A percentile compares a stretch with the other conserved stretches of the same genome.
Conservation (phyloP, 176 grass and related monocot genomes). For the Thinopyrum elongatum region DNA sequence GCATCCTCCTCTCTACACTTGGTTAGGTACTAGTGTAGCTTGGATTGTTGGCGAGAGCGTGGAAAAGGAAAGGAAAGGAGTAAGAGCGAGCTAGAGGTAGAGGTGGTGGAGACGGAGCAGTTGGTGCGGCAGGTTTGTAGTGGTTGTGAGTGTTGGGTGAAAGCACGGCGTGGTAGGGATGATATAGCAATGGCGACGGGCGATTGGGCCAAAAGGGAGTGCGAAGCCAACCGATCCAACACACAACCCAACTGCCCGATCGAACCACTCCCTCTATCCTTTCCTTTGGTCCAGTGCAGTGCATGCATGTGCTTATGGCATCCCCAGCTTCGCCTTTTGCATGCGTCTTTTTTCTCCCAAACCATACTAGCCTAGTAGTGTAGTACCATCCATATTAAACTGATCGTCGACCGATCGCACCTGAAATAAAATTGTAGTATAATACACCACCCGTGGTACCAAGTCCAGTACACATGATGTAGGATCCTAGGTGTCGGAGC, state of each 20-base stretch:
- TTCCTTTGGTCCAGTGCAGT: not conserved
- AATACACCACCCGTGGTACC: not conserved
- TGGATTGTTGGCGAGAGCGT: not conserved
- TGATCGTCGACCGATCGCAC: not conserved
- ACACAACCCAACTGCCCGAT: constrained; percentile 58
- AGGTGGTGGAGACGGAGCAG: not conserved
- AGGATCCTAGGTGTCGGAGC: not conserved
- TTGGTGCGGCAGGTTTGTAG: not conserved
- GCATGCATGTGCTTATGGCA: constrained; percentile 30
- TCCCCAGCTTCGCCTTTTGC: not conserved
- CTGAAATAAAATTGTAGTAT: not conserved
- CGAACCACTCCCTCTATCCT: constrained; percentile 64
- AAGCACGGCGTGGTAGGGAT: constrained; percentile 8
- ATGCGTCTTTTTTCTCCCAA: not conserved
- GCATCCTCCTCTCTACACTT: not conserved
- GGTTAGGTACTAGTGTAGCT: too few relatives aligned
- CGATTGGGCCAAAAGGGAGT: not conserved
- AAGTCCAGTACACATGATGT: not conserved
- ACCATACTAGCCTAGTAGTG: too few relatives aligned
- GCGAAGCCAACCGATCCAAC: constrained; percentile 61
- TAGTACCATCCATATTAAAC: not conserved
- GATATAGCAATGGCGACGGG: constrained; percentile 19
- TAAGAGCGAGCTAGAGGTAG: not conserved
- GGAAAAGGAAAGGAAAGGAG: not conserved
- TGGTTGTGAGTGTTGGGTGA: not conserved